Conservation (phyloP, 345 rosid genomes). For the Camelina laxa region DNA sequence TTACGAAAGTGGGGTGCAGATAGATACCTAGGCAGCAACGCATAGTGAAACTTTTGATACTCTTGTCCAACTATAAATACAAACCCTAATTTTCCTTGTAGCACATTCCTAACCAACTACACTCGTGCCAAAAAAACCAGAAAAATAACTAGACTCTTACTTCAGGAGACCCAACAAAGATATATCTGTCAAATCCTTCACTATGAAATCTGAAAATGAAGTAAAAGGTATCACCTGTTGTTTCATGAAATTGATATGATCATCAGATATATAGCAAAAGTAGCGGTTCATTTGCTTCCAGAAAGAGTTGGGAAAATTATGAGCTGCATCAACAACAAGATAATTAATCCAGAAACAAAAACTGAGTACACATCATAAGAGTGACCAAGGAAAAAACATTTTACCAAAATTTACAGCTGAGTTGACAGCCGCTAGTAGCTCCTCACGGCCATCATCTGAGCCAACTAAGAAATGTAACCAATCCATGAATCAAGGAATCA, state of each 20-base stretch:
- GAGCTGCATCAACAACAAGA: constrained; percentile 57
- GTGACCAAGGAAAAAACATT: constrained; percentile 25
- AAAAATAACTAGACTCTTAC: constrained; percentile 17
- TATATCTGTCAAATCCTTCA: constrained; percentile 14
- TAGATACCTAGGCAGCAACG: constrained; percentile 18
- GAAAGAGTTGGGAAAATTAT: constrained; percentile 53
- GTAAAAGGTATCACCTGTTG: constrained; percentile 60
- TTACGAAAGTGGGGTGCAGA: constrained; percentile 17
- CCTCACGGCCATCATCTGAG: constrained; percentile 84
- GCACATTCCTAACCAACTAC: constrained; percentile 21
- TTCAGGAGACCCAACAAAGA: constrained; percentile 18
- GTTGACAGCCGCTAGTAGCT: constrained; percentile 82
- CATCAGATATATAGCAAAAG: constrained; percentile 71
- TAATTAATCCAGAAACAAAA: constrained; percentile 36
- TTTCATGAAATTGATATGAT: constrained; percentile 66
- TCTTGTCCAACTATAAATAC: constrained; percentile 14
- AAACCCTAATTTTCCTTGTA: constrained; percentile 12
- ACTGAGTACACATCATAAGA: constrained; percentile 33
- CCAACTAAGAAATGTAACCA: constrained; percentile 57
- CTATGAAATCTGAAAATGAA: constrained; percentile 13
- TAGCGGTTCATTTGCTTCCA: constrained; percentile 86
- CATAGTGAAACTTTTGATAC: constrained; percentile 7
- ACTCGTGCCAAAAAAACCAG: neutral
- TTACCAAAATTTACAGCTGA: constrained; percentile 68
- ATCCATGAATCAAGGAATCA: constrained; percentile 38